Percentiles rank a stretch among this genome's conserved stretches.
Conservation (phyloP, 176 grass and related monocot genomes). For the Oryza longistaminata region DNA sequence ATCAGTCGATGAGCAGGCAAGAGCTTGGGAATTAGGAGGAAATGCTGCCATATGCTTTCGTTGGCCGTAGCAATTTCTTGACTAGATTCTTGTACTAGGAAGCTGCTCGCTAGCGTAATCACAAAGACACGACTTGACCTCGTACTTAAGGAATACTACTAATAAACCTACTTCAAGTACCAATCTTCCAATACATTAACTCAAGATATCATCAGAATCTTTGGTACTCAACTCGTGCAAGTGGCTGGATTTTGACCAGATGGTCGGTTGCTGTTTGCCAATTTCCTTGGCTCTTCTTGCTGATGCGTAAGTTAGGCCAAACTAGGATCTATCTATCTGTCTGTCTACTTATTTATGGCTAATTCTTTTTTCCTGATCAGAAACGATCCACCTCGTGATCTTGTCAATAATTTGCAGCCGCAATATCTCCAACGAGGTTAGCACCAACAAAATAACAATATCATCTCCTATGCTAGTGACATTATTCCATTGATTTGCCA, state of each 20-base stretch:
- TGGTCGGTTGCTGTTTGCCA: neutral
- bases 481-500: neutral
- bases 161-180: neutral
- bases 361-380: neutral
- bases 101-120: conserved; percentile 14
- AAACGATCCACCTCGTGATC: neutral
- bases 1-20: neutral
- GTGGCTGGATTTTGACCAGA: neutral
- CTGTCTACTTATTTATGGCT: neutral
- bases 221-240: neutral
- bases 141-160: neutral
- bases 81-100: conserved; percentile 1
- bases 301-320: neutral
- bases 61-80: neutral
- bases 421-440: neutral
- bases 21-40: neutral
- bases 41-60: neutral
- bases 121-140: neutral
- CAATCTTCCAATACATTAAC: neutral
- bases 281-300: neutral
- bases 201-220: neutral
- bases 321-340: neutral
- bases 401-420: neutral
- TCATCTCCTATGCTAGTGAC: neutral
- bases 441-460: neutral